These are phyloP conservation scores for Mucor racemosus DNA, from an alignment of 371 early-diverging fungal species.

Conservation along the genomic window DNA sequence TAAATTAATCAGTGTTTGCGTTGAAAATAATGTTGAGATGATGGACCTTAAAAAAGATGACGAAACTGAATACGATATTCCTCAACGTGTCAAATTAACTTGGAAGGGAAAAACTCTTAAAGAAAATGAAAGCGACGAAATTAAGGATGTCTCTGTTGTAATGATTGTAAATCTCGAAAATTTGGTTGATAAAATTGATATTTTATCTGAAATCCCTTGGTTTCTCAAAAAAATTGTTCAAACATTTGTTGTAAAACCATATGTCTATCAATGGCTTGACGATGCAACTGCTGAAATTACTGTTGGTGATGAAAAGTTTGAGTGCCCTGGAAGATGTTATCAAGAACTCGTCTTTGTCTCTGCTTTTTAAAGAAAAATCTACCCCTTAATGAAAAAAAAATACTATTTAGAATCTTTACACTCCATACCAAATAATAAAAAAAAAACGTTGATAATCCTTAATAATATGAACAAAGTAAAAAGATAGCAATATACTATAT, in stretches of 20 bases:
- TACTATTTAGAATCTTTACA: no score
- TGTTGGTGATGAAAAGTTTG: constrained; percentile 68
- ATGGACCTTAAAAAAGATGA: constrained; percentile 57
- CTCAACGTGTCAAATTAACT: constrained; percentile 68
- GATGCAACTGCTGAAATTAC: constrained; percentile 65
- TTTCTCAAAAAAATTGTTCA: constrained; percentile 88
- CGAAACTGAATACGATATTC: constrained; percentile 84
- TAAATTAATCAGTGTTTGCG: constrained; percentile 72
- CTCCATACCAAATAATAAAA: no score
- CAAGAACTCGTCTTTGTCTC: constrained; percentile 70
- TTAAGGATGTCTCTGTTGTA: constrained; percentile 64
- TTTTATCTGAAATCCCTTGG: constrained; percentile 88
- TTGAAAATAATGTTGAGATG: constrained; percentile 70
- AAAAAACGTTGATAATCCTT: no score
- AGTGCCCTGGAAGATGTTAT: constrained; percentile 65
- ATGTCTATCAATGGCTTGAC: constrained; percentile 88
- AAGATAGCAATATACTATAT: no score
- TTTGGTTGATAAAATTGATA: constrained; percentile 81
- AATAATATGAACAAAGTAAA: no score
- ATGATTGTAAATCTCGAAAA: constrained; percentile 65
- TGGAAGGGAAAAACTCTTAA: constrained; percentile 78
- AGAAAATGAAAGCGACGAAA: constrained; percentile 49
- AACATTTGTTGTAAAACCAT: constrained; percentile 92
- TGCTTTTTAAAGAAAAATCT: constrained; percentile 38
- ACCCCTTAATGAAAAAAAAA: no score